Evolutionary conservation across 768 basidiomycete species (phyloP).

Genomic region (Cystobasidium onofrii): DNA sequence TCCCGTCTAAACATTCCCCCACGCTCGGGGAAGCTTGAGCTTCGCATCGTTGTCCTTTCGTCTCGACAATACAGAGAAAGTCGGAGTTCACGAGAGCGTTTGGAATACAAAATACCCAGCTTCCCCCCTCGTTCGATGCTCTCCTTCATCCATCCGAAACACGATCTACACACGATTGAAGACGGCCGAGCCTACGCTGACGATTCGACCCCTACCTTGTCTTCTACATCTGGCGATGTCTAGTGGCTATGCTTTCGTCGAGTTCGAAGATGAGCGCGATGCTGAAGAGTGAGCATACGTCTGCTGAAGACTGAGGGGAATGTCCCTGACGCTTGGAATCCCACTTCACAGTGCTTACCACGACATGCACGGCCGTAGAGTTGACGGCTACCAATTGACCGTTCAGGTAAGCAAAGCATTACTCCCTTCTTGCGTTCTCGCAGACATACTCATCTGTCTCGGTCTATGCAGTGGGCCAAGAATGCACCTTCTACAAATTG

Average conservation of each 20-base stretch:
- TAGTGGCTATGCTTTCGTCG: constrained; percentile 25
- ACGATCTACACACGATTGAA: background rate
- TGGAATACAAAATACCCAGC: too few relatives aligned
- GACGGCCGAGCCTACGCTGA: background rate
- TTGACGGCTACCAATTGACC: constrained; percentile 24
- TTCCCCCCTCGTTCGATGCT: background rate
- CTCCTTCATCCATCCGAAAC: background rate
- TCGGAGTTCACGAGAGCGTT: too few relatives aligned
- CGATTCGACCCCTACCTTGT: background rate
- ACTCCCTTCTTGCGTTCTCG: background rate
- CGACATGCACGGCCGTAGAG: constrained; percentile 27
- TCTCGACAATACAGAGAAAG: too few relatives aligned
- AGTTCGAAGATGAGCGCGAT: constrained; percentile 24
- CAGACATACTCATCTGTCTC: background rate
- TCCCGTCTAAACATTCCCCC: background rate
- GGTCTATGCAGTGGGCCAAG: constrained; percentile 22
- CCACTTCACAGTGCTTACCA: background rate
- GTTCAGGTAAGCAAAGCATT: background rate
- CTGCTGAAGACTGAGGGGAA: background rate
- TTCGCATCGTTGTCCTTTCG: too few relatives aligned
- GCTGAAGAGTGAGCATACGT: constrained; percentile 14
- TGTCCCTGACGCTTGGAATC: background rate
- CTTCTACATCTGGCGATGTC: background rate
- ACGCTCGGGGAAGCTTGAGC: background rate
- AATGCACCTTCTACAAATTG: constrained; percentile 29